Percentiles rank a stretch among this genome's conserved stretches.
These are phyloP conservation scores for Aspergillus latus DNA, from an alignment of 2,329 filamentous ascomycete species.

Conservation along the genomic window DNA sequence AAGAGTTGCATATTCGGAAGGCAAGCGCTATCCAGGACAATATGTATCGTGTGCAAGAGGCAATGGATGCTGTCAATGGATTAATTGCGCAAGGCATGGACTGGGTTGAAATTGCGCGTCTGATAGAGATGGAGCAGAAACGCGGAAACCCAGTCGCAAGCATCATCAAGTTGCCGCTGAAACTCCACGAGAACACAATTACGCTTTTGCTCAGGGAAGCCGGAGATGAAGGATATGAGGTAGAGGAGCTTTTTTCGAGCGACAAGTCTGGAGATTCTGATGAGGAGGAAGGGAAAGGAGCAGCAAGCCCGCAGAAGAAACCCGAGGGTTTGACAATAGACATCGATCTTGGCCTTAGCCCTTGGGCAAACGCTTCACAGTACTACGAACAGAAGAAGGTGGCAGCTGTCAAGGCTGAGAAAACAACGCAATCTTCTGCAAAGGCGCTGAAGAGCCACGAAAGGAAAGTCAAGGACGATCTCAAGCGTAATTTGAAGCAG, in stretches of 20 bases:
- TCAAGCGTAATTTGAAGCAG: slow-evolving; percentile 85
- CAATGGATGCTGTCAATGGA: slow-evolving; percentile 86
- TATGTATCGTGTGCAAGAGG: slow-evolving; percentile 85
- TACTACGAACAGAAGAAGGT: slow-evolving; percentile 89
- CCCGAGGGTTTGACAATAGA: slow-evolving; percentile 67
- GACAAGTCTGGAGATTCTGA: slow-evolving; percentile 56
- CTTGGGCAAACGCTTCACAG: slow-evolving; percentile 84
- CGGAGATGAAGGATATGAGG: slow-evolving; percentile 62
- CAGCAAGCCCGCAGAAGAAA: slow-evolving; percentile 24
- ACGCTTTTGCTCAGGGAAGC: slow-evolving; percentile 76
- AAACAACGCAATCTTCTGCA: slow-evolving; percentile 76
- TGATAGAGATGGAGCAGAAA: slow-evolving; percentile 84
- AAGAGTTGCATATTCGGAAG: slow-evolving; percentile 81
- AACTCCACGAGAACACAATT: slow-evolving; percentile 84
- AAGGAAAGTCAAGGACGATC: slow-evolving; percentile 79
- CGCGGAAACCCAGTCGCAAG: slow-evolving; percentile 80
- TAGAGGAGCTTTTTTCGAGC: slow-evolving; percentile 64
- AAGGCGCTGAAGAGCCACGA: slow-evolving; percentile 87
- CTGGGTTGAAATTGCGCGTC: slow-evolving; percentile 84
- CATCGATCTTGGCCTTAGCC: slow-evolving; percentile 76
- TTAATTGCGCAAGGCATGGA: slow-evolving; percentile 95
- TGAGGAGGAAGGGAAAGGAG: slow-evolving; percentile 29
- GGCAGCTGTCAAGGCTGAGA: slow-evolving; percentile 83
- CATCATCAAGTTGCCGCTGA: slow-evolving; percentile 82
- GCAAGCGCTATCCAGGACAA: slow-evolving; percentile 90